phyloP scores from a whole-genome alignment of 495 filamentous ascomycete species.

The Daldinia concentrica region DNA sequence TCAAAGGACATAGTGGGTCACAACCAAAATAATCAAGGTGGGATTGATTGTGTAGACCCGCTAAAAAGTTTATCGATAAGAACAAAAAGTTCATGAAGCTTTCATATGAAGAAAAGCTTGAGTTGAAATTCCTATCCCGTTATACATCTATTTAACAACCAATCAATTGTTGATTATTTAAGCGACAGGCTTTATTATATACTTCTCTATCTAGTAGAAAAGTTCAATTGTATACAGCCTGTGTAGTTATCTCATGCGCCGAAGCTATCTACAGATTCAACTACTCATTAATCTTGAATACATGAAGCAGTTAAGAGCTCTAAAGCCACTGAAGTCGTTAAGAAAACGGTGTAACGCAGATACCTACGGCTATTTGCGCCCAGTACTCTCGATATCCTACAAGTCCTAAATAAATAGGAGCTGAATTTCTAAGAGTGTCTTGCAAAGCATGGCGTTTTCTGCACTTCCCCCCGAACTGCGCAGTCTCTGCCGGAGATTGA shows the following conservation, averaged over 20 bases:
- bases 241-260: neutral
- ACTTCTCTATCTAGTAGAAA: neutral
- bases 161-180: neutral
- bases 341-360: neutral
- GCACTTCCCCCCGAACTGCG: constrained; percentile 62
- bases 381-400: neutral
- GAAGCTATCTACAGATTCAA: neutral
- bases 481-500: constrained; percentile 72
- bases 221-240: neutral
- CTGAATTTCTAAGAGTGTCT: neutral
- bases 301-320: neutral
- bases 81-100: constrained; percentile 21
- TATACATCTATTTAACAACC: neutral
- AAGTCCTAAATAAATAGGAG: neutral
- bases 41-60: constrained; percentile 1
- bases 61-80: constrained; percentile 42
- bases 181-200: neutral
- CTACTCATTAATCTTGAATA: neutral
- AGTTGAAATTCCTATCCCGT: neutral
- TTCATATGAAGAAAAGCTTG: constrained; percentile 12
- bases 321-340: neutral
- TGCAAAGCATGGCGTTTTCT: constrained; percentile 38
- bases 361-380: neutral
- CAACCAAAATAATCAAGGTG: neutral
- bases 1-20: neutral